Base-by-base conservation (phyloP, 768 basidiomycete genomes). In the Serendipita sp. region DNA sequence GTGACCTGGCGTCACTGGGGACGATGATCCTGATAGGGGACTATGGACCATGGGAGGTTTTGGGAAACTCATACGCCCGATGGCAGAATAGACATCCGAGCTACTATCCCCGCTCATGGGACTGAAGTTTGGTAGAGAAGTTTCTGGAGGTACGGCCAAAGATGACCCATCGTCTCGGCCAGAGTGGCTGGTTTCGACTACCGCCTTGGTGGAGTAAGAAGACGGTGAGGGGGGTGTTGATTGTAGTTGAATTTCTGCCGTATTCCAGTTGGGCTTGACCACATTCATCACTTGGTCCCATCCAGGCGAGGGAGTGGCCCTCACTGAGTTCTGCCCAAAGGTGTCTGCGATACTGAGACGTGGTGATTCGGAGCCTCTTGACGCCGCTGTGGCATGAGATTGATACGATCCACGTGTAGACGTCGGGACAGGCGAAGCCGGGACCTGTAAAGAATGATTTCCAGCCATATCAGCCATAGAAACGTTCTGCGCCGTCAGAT, bases 221-320 rank as follows among this genome's bases (percentile, higher is more conserved):
- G 48, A 51, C 7, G 48, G 48, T 5, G n/a, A 18, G 1, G 48
- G 48, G 8, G 48, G 30, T 5, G 30, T 32, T n/a, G 48, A n/a
- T n/a, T 51, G 48, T 18, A 51, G 1, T 51, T 18, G 8, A 18
- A 35, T n/a, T 8, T 60, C 56, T 8, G 56, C 10, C 28, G 11
- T 11, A 37, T 60, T 60, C 56, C 56, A 60, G 56, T 60, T n/a
- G n/a, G 56, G 56, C 28, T 60, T 60, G 56, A 60, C 56, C 16
- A 38, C 28, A 8, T 28, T 60, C 18, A 60, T 28, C 28, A 60
- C 56, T n/a, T 60, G 28, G 10, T 34, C 56, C 56, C 56, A 60
- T n/a, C 28, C 56, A 10, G 37, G 28, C 16, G 56, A 60, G 10
- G 56, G 28, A n/a, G 8, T 28, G 18, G 16, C 1, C 16, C 18